Evolutionary conservation across 2,329 filamentous ascomycete species (phyloP).

Genomic region (Conoideocrella luteorostrata): DNA sequence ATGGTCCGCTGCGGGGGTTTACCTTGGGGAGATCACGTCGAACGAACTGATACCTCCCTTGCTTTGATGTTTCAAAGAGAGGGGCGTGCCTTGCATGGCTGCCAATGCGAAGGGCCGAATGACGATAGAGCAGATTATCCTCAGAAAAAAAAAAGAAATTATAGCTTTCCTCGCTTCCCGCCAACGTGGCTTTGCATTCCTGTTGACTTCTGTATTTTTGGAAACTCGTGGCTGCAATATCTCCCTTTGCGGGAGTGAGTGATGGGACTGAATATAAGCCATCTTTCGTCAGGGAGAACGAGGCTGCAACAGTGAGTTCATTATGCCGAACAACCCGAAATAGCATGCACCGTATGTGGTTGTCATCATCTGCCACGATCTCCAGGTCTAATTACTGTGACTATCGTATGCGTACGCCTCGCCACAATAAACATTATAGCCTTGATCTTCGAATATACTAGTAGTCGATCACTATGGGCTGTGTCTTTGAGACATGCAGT

Average conservation of each 20-base stretch:
- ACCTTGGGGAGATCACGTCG: neutral
- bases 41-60: slow-evolving; percentile 5
- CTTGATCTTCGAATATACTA: no score
- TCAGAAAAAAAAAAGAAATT: neutral
- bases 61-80: slow-evolving; percentile 3
- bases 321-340: neutral
- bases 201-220: neutral
- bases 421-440: no score
- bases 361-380: neutral
- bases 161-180: neutral
- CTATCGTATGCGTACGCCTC: no score
- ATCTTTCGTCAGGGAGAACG: no score
- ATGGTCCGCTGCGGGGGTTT: slow-evolving; percentile 2
- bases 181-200: neutral
- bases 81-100: slow-evolving; percentile 7
- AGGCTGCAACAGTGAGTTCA: neutral
- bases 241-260: no score
- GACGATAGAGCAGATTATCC: neutral
- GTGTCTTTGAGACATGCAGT: no score
- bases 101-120: neutral
- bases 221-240: no score
- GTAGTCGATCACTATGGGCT: no score
- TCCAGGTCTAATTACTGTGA: neutral
- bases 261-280: no score
- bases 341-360: neutral